Evolutionary conservation across 1,284 basidiomycete genomes (phyloP).

Genomic region (Tylopilus sp.): DNA sequence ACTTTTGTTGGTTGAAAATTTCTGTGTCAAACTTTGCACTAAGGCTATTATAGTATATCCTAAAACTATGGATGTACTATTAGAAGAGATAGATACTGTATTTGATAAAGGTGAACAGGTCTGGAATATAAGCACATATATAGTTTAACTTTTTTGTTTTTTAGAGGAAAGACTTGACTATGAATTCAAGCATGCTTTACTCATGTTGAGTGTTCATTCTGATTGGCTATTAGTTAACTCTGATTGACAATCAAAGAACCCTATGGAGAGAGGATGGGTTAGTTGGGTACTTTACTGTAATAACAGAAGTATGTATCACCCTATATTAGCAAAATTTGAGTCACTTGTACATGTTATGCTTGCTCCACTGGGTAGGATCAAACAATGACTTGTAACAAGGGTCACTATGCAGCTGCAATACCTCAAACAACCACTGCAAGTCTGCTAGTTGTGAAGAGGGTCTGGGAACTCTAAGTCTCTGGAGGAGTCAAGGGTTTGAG

Average conservation of each 20-base stretch:
- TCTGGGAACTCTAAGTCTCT: too few species aligned
- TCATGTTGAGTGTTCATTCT: conserved; percentile 55
- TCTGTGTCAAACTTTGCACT: conserved; percentile 2
- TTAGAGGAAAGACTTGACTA: conserved; percentile 74
- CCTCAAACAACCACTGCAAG: too few species aligned
- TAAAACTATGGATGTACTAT: conserved; percentile 82
- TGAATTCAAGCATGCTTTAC: conserved; percentile 75
- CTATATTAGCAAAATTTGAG: conserved; percentile 46
- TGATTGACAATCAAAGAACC: conserved; percentile 38
- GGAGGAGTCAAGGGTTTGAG: too few species aligned
- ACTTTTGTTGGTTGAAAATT: conserved; percentile 68
- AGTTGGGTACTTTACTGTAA: conserved; percentile 62
- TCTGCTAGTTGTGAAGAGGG: too few species aligned
- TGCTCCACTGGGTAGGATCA: too few species aligned
- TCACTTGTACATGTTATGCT: too few species aligned
- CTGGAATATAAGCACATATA: not conserved
- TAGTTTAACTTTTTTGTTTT: conserved; percentile 47
- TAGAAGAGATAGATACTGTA: conserved; percentile 87
- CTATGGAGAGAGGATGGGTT: conserved; percentile 55
- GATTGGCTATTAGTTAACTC: conserved; percentile 49
- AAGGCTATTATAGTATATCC: conserved; percentile 71
- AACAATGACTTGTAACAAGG: too few species aligned
- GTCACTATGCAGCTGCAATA: too few species aligned
- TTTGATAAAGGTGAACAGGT: conserved; percentile 76
- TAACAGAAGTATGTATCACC: conserved; percentile 61